These are phyloP conservation scores for Pseudogymnoascus sp. DNA, from an alignment of 2,329 filamentous ascomycete species.

Conservation along the genomic window DNA sequence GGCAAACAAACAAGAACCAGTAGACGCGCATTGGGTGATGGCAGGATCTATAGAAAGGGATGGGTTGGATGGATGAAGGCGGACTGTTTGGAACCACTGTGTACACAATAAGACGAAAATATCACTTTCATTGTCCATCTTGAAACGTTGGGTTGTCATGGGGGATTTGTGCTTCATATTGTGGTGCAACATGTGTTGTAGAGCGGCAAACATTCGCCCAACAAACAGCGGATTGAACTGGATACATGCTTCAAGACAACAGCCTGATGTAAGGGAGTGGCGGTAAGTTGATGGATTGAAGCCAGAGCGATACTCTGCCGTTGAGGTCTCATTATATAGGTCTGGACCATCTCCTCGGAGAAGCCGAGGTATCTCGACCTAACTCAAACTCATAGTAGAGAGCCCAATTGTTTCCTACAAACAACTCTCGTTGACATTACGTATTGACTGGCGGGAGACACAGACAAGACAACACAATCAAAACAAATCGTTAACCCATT, in stretches of 20 bases:
- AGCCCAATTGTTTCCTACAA: neutral
- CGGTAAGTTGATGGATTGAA: neutral
- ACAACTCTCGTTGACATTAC: neutral
- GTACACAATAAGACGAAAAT: constrained; percentile 9
- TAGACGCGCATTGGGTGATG: constrained; percentile 3
- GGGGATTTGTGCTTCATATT: neutral
- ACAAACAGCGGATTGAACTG: neutral
- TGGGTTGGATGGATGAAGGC: constrained; percentile 7
- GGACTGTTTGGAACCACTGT: constrained; percentile 7
- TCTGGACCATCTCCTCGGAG: neutral
- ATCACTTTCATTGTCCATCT: constrained; percentile 3
- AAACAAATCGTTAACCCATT: neutral
- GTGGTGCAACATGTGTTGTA: neutral
- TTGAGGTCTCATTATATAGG: neutral
- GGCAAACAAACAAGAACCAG: constrained; percentile 35
- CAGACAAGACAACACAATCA: neutral
- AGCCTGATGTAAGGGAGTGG: neutral
- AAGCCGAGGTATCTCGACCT: neutral
- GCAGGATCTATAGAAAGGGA: neutral
- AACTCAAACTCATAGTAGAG: neutral
- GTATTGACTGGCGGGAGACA: neutral
- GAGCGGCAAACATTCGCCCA: neutral
- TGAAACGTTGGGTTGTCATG: neutral
- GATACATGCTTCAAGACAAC: neutral
- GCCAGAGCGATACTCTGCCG: neutral